A percentile compares a stretch with the other conserved stretches of the same genome.
These are phyloP conservation scores for Candolleomyces eurysporus DNA, from an alignment of 768 basidiomycete genomes.

Conservation along the genomic window DNA sequence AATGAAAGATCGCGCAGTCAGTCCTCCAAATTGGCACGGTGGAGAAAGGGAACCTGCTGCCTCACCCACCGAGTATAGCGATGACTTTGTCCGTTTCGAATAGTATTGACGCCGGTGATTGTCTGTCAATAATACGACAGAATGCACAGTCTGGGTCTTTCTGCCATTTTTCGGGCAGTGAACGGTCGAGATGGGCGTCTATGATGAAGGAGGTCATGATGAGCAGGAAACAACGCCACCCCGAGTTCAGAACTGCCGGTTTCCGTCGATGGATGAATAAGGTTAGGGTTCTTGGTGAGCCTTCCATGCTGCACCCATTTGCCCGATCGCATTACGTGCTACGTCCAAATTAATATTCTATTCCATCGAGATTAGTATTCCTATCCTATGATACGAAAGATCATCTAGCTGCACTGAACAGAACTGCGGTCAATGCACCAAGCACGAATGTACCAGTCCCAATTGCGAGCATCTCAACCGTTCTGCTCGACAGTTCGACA, in stretches of 20 bases:
- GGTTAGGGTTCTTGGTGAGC: too few species aligned
- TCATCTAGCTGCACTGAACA: slow-evolving; percentile 24
- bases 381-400: neutral
- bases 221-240: too few species aligned
- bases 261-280: too few species aligned
- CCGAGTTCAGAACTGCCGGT: too few species aligned
- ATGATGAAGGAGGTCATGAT: slow-evolving; percentile 81
- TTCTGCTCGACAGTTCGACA: slow-evolving; percentile 5
- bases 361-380: neutral
- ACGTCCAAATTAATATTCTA: neutral
- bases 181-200: slow-evolving; percentile 52
- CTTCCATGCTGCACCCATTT: too few species aligned
- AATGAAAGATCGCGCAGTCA: neutral
- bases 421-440: slow-evolving; percentile 30
- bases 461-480: slow-evolving; percentile 29
- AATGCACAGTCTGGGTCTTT: slow-evolving; percentile 54
- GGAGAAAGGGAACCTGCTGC: neutral
- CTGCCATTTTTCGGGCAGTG: slow-evolving; percentile 47
- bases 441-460: slow-evolving; percentile 35
- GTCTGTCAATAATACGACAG: slow-evolving; percentile 59
- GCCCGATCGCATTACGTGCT: too few species aligned
- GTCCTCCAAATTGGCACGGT: neutral
- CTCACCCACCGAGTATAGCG: slow-evolving; percentile 56
- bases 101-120: slow-evolving; percentile 45
- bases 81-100: slow-evolving; percentile 64